Percentiles rank a stretch among this genome's conserved stretches.
Evolutionary conservation across 495 filamentous ascomycete genomes (phyloP).

Genomic region (Penicillium malachiteum): DNA sequence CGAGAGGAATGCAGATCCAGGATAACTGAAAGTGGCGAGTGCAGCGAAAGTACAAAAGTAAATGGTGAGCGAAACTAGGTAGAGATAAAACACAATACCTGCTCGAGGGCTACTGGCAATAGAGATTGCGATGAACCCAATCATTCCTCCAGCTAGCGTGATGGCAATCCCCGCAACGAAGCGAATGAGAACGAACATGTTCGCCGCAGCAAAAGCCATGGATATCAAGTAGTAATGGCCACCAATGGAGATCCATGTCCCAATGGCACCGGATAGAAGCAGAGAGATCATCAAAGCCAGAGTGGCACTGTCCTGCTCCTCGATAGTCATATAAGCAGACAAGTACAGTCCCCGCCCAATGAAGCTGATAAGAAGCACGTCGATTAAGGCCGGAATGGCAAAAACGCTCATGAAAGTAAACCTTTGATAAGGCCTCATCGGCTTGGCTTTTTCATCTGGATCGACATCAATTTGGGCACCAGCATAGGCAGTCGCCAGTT

Average conservation of each 20-base stretch:
- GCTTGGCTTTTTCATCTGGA: constrained; percentile 42
- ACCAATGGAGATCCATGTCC: constrained; percentile 58
- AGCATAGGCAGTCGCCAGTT: constrained; percentile 52
- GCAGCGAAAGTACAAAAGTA: constrained; percentile 52
- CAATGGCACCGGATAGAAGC: constrained; percentile 55
- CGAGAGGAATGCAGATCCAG: constrained; percentile 52
- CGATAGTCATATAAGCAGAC: constrained; percentile 50
- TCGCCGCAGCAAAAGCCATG: constrained; percentile 60
- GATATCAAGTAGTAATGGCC: constrained; percentile 61
- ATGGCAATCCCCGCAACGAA: constrained; percentile 59
- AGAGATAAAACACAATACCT: constrained; percentile 52
- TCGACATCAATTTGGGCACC: constrained; percentile 58
- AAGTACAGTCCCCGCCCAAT: constrained; percentile 59
- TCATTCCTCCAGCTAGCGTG: constrained; percentile 44
- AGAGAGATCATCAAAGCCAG: constrained; percentile 57
- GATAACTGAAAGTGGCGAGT: constrained; percentile 57
- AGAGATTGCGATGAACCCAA: constrained; percentile 51
- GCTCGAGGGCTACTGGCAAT: constrained; percentile 35
- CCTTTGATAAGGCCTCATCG: constrained; percentile 48
- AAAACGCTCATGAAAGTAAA: constrained; percentile 62
- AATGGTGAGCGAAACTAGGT: constrained; percentile 47
- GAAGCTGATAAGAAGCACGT: constrained; percentile 57
- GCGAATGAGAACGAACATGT: constrained; percentile 59
- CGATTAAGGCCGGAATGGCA: constrained; percentile 59
- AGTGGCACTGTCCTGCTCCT: constrained; percentile 54